phyloP scores from a whole-genome alignment of 345 rosid genomes.

The Gossypium ekmanianum region DNA sequence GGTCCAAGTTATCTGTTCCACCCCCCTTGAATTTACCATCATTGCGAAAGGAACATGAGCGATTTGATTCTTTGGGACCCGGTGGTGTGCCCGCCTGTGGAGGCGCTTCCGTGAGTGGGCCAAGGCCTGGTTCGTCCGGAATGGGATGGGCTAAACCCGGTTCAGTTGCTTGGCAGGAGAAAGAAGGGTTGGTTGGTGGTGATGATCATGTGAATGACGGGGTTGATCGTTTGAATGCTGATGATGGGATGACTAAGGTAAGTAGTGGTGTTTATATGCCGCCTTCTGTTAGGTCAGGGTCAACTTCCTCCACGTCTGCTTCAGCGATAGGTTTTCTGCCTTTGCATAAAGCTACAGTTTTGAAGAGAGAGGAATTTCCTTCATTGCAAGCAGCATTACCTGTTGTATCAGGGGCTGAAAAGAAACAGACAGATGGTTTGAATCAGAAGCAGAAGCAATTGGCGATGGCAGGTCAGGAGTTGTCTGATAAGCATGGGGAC shows the following conservation, averaged over 20 bases:
- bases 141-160: conserved; percentile 87
- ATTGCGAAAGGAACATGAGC: conserved; percentile 79
- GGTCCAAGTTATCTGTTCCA: conserved; percentile 92
- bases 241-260: conserved; percentile 46
- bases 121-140: conserved; percentile 76
- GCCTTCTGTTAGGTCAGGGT: conserved; percentile 44
- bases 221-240: conserved; percentile 36
- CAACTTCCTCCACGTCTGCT: conserved; percentile 28
- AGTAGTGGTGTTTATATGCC: conserved; percentile 42
- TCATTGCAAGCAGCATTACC: conserved; percentile 76
- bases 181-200: conserved; percentile 32
- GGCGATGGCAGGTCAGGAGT: conserved; percentile 29
- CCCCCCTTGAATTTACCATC: conserved; percentile 99
- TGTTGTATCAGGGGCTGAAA: conserved; percentile 40
- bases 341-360: conserved; percentile 54
- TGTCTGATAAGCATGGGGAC: conserved; percentile 37
- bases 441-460: conserved; percentile 65
- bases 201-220: conserved; percentile 24
- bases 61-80: conserved; percentile 65
- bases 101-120: conserved; percentile 61
- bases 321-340: conserved; percentile 24
- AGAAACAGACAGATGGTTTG: conserved; percentile 69
- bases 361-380: conserved; percentile 96
- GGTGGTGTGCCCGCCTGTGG: conserved; percentile 58
- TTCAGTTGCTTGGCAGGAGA: conserved; percentile 47